Conservation (phyloP, 202 grass and related monocot genomes). For the Schoenoplectus triqueter region DNA sequence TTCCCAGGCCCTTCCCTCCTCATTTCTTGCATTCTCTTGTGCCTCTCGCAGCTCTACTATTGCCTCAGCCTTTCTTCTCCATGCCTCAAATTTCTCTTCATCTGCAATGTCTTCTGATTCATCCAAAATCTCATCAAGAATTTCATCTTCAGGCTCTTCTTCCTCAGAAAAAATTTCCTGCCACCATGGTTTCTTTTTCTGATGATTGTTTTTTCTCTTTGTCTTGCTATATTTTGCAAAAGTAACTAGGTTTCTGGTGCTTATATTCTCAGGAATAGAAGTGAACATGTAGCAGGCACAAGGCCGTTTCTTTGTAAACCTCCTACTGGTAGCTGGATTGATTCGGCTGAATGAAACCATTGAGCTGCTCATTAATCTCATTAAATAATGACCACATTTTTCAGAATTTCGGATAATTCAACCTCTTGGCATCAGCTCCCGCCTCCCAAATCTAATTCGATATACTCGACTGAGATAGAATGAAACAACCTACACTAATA, state of each 20-base stretch:
- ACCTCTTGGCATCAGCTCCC: conserved; percentile 31
- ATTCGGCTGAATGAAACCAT: conserved; percentile 48
- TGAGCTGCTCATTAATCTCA: conserved; percentile 73
- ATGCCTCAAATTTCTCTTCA: conserved; percentile 75
- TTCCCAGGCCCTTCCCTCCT: conserved; percentile 64
- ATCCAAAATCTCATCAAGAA: conserved; percentile 50
- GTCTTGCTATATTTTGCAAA: conserved; percentile 45
- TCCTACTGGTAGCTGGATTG: conserved; percentile 21
- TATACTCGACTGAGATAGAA: conserved; percentile 18
- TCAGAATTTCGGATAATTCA: conserved; percentile 40
- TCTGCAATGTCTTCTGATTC: conserved; percentile 48
- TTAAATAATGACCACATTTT: conserved; percentile 63
- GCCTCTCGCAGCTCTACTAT: conserved; percentile 80
- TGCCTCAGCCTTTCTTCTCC: conserved; percentile 89
- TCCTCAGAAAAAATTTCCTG: conserved; percentile 55
- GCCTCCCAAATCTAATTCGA: conserved; percentile 4
- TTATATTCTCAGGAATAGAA: conserved; percentile 48
- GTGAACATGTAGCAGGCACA: conserved; percentile 48
- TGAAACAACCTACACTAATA: not conserved
- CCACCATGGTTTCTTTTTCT: conserved; percentile 77
- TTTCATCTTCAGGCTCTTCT: conserved; percentile 55
- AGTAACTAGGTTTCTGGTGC: conserved; percentile 39
- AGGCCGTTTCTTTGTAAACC: conserved; percentile 35
- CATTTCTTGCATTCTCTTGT: conserved; percentile 59
- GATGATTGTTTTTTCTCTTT: conserved; percentile 36